These are phyloP conservation scores for Rhinocladiella mackenziei DNA, from an alignment of 2,329 filamentous ascomycete species.

Conservation along the genomic window DNA sequence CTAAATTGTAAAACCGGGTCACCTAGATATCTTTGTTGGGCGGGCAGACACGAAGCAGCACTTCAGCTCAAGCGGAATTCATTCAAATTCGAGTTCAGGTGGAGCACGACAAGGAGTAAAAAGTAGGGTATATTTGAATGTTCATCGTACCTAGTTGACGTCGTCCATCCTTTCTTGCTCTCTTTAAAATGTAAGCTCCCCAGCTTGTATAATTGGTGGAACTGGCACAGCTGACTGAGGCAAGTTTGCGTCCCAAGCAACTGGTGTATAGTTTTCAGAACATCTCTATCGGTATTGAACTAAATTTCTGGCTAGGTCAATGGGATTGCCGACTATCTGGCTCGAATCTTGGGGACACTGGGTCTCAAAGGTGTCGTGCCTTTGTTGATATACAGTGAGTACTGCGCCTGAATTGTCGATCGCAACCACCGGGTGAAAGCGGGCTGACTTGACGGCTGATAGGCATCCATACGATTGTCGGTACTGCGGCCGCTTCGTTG, in stretches of 20 bases:
- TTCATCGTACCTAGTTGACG: constrained; percentile 19
- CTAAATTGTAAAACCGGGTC: too few species aligned
- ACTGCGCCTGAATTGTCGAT: too few species aligned
- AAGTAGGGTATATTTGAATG: constrained; percentile 13
- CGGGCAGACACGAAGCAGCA: constrained; percentile 7
- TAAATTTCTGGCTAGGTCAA: constrained; percentile 14
- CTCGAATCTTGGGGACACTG: constrained; percentile 37
- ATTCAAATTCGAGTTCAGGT: constrained; percentile 17
- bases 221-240: constrained; percentile 3
- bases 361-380: constrained; percentile 39
- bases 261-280: constrained; percentile 27
- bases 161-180: constrained; percentile 12
- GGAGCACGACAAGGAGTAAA: constrained; percentile 17
- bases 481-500: constrained; percentile 57
- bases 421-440: too few species aligned
- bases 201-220: too few species aligned
- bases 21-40: constrained; percentile 18
- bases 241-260: constrained; percentile 31
- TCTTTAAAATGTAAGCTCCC: constrained; percentile 21
- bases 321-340: constrained; percentile 39
- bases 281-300: neutral
- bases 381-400: constrained; percentile 38
- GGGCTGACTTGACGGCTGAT: too few species aligned
- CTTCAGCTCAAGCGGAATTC: constrained; percentile 17
- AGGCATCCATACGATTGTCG: constrained; percentile 33